A percentile compares a stretch with the other conserved stretches of the same genome.
Evolutionary conservation across 305 asterid genomes (phyloP).

Genomic region (Rubia tinctorum): DNA sequence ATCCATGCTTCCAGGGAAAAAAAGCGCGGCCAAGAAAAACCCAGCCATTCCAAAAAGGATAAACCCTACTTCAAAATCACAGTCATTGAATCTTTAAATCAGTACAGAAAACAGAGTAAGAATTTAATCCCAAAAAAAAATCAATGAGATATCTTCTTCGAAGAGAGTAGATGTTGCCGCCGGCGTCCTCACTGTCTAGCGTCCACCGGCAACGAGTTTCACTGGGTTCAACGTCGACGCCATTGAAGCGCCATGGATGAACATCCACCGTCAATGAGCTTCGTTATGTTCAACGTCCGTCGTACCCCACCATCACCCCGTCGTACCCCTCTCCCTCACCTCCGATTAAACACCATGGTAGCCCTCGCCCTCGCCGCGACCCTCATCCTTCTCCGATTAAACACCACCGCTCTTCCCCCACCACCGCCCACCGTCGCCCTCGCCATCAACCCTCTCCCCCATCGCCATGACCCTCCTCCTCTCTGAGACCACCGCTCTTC

Average conservation of each 20-base stretch:
- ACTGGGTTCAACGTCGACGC: constrained; percentile 64
- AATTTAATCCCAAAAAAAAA: not conserved
- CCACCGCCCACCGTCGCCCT: too few relatives aligned
- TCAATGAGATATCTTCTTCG: constrained; percentile 79
- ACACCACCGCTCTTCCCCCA: too few relatives aligned
- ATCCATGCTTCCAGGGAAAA: not conserved
- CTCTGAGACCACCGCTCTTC: too few relatives aligned
- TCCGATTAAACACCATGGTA: too few relatives aligned
- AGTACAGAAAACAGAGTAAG: not conserved
- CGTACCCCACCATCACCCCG: too few relatives aligned
- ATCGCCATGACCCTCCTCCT: too few relatives aligned
- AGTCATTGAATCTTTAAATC: not conserved
- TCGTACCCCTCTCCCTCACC: too few relatives aligned
- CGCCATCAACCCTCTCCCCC: too few relatives aligned
- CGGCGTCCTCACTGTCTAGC: constrained; percentile 53
- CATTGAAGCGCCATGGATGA: constrained; percentile 79
- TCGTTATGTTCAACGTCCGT: too few relatives aligned
- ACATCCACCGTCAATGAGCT: too few relatives aligned
- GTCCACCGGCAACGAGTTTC: constrained; percentile 68
- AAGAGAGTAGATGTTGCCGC: constrained; percentile 44
- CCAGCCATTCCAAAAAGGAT: constrained; percentile 10
- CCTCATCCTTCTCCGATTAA: too few relatives aligned
- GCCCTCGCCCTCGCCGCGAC: too few relatives aligned
- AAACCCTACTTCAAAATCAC: constrained; percentile 12
- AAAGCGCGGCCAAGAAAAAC: not conserved